phyloP scores from a whole-genome alignment of 1,139 yeast genomes.

The Yamadazyma friedrichii region DNA sequence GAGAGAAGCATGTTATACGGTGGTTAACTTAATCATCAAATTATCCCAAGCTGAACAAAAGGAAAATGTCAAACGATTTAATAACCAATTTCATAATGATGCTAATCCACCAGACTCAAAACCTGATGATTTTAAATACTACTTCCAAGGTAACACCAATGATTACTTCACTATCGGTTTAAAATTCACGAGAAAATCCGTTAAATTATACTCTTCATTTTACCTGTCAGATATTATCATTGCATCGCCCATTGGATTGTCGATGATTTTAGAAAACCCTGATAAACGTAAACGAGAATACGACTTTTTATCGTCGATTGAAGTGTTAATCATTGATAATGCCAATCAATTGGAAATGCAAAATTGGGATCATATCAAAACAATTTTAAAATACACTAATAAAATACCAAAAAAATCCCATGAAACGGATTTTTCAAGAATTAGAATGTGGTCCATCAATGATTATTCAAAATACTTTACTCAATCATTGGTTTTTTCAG shows the following conservation, averaged over 20 bases:
- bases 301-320: constrained; percentile 88
- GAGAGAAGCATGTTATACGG: constrained; percentile 70
- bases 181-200: constrained; percentile 83
- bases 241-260: constrained; percentile 90
- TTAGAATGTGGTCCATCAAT: constrained; percentile 89
- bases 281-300: constrained; percentile 56
- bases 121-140: constrained; percentile 78
- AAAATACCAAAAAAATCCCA: constrained; percentile 72
- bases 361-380: constrained; percentile 83
- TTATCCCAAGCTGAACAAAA: constrained; percentile 71
- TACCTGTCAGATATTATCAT: constrained; percentile 82
- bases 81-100: constrained; percentile 61
- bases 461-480: constrained; percentile 74
- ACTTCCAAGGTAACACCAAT: constrained; percentile 86
- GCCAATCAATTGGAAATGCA: constrained; percentile 90
- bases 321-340: constrained; percentile 74
- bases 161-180: constrained; percentile 90
- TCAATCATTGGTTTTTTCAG: constrained; percentile 75
- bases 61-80: constrained; percentile 78
- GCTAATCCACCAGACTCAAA: constrained; percentile 57
- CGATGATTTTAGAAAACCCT: constrained; percentile 70
- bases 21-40: constrained; percentile 61
- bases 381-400: constrained; percentile 71
- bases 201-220: constrained; percentile 81
- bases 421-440: constrained; percentile 88